phyloP scores from a whole-genome alignment of 1,284 basidiomycete genomes.

The Filobasidium uniguttulatum region DNA sequence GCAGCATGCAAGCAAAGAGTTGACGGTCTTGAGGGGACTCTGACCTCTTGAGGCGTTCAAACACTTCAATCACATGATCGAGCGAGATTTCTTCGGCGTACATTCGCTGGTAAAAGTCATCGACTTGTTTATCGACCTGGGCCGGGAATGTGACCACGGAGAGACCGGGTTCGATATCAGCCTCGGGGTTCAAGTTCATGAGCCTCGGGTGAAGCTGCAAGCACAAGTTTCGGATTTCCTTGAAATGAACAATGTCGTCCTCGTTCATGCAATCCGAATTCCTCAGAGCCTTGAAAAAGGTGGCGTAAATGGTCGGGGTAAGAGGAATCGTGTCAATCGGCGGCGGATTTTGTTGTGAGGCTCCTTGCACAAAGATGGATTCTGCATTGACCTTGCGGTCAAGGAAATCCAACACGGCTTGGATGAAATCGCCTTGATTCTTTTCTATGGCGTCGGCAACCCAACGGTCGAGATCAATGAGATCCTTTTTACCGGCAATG shows the following conservation, averaged over 20 bases:
- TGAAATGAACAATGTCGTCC: slow-evolving; percentile 74
- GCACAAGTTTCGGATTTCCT: slow-evolving; percentile 84
- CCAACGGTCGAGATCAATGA: slow-evolving; percentile 94
- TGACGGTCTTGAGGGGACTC: slow-evolving; percentile 76
- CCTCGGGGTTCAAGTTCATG: slow-evolving; percentile 83
- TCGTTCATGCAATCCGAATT: slow-evolving; percentile 40
- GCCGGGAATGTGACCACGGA: slow-evolving; percentile 73
- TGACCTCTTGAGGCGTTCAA: slow-evolving; percentile 74
- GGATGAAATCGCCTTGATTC: slow-evolving; percentile 74
- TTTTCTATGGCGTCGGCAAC: slow-evolving; percentile 68
- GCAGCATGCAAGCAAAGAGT: slow-evolving; percentile 95
- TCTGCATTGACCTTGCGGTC: slow-evolving; percentile 85
- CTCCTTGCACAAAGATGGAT: slow-evolving; percentile 53
- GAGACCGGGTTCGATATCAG: slow-evolving; percentile 83
- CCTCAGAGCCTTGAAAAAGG: slow-evolving; percentile 74
- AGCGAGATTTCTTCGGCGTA: slow-evolving; percentile 83
- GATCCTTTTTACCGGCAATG: slow-evolving; percentile 79
- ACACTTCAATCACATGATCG: slow-evolving; percentile 79
- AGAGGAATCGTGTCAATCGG: slow-evolving; percentile 55
- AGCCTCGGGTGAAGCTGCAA: slow-evolving; percentile 91
- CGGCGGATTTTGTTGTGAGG: slow-evolving; percentile 59
- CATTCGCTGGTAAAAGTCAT: slow-evolving; percentile 95
- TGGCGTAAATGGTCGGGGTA: slow-evolving; percentile 73
- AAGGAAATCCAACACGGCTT: slow-evolving; percentile 71
- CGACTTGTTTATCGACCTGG: slow-evolving; percentile 85